Evolutionary conservation across 768 basidiomycete species (phyloP), one percentile per base, ranked within the genome.

Genomic region (Agrocybe pediades): DNA sequence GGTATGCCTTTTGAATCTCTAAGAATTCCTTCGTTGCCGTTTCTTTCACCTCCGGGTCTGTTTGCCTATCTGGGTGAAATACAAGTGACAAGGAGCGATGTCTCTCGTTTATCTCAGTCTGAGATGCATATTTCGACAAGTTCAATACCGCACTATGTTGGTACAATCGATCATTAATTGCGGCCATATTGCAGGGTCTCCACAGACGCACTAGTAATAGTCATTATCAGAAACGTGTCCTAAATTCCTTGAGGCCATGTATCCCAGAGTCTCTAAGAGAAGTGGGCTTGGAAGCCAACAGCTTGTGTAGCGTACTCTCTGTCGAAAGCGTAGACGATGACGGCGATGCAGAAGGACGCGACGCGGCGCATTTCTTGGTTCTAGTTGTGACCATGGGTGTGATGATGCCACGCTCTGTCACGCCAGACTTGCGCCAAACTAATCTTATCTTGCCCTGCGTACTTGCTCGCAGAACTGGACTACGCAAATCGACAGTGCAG

Each of bases 11-110:
- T 58, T 92, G 90, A 19, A 95, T 79, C 65, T 87, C 83, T 16
- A 87, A 76, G 57, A 94, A 93, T 46, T 80, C 81, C 26, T 78
- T 75, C 21, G 84, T 80, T 0, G 92, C 90, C 1, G 81, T 76
- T 45, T 71, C 76, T 63, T 81, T 84, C 54, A 76, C 69, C 16
- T 67, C 66, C 48, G 82, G 79, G 62, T 84, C 82, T 19, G 75
- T 78, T 54, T 93, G 89, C 64, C 87, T 88, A 77, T 96, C 92
- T 0, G 92, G 92, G 61, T 96, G 92, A 58, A 90, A 92, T 17
- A 87, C 71, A 24, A 93, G 78, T 3, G 92, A 92, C 23, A 94
- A 68, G 5, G 81, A 66, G 39, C 82, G 76, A 67, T 92, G 89
- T 29, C 85, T 77, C 51, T 92, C 90, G 45, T 89, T 78, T 54